phyloP scores from a whole-genome alignment of 2,329 filamentous ascomycete genomes.

The Aureobasidium melanogenum region DNA sequence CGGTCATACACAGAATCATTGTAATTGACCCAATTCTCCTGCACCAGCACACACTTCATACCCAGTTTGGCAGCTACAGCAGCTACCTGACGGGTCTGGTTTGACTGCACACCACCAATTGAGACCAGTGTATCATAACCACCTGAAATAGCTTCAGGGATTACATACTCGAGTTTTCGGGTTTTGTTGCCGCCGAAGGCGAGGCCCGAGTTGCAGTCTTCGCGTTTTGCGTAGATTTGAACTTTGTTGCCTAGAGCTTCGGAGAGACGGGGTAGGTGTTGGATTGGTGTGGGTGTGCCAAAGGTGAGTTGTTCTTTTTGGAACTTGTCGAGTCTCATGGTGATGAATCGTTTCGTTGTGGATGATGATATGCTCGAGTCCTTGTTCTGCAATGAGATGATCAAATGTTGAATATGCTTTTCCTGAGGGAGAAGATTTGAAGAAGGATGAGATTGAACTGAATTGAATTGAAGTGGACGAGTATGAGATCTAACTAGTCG shows the following conservation, averaged over 20 bases:
- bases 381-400: background rate
- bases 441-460: too few species aligned
- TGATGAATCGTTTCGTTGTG: background rate
- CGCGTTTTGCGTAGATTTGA: conserved; percentile 60
- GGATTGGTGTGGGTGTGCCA: conserved; percentile 56
- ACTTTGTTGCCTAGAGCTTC: conserved; percentile 51
- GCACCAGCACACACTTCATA: conserved; percentile 24
- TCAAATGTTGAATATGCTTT: background rate
- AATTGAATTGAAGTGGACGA: too few species aligned
- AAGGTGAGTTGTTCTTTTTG: conserved; percentile 55
- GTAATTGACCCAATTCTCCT: conserved; percentile 24
- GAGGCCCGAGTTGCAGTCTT: conserved; percentile 46
- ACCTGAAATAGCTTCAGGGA: conserved; percentile 25
- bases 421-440: too few species aligned
- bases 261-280: conserved; percentile 57
- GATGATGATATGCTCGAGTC: background rate
- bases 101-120: conserved; percentile 29
- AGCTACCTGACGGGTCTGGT: conserved; percentile 30
- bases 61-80: conserved; percentile 27
- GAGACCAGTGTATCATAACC: conserved; percentile 27
- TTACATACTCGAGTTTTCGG: conserved; percentile 31
- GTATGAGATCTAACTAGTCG: too few species aligned
- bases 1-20: conserved; percentile 8
- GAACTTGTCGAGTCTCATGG: conserved; percentile 26
- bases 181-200: conserved; percentile 32